Evolutionary conservation across 148 eudicot species (phyloP), one percentile per base, ranked within the genome.

Genomic region (Fagopyrum homotropicum): DNA sequence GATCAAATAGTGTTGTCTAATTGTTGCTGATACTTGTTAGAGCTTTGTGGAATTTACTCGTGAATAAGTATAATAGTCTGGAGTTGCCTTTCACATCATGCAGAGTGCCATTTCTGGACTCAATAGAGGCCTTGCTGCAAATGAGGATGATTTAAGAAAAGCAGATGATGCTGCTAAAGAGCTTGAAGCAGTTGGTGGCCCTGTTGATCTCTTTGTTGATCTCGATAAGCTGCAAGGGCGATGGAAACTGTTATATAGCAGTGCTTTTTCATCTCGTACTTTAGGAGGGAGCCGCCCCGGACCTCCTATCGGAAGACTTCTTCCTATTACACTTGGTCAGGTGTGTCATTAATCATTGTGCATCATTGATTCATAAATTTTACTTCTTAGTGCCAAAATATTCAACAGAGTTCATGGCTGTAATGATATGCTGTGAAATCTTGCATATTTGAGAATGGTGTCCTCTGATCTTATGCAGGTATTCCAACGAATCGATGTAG

Each of bases 221-320:
- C 82, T 94, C 14, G 97, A 87, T 57, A 90, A 87, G 82, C 86
- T 91, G 35, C 97, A 94, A 85, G 97, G 98, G 70, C 87, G 87
- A 84, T 94, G 97, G 98, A 94, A 88, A 83, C 69, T 94, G 81
- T 61, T 94, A 66, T 94, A 91, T 57, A 94, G 98, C 84, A 94
- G 98, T 76, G 98, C 92, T 72, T 94, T 94, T 86, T 91, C 98
- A n/a, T 85, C 93, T 76, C 96, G 97, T 17, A 94, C 97, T 72
- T 84, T 94, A 72, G 98, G 98, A 19, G 98, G 97, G 44, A 90
- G 96, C 57, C 96, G 97, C 16, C 97, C 98, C 54, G 98, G 98
- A 71, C 97, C 96, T 72, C 93, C 98, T 2, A 80, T 77, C 0
- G 92, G 97, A 81, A 80, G 98, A 77, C 92, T 94, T 83, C 89